Evolutionary conservation across 1,284 basidiomycete genomes (phyloP), one percentile per base, ranked within the genome.

Genomic region (Cutaneotrichosporon curvatum): DNA sequence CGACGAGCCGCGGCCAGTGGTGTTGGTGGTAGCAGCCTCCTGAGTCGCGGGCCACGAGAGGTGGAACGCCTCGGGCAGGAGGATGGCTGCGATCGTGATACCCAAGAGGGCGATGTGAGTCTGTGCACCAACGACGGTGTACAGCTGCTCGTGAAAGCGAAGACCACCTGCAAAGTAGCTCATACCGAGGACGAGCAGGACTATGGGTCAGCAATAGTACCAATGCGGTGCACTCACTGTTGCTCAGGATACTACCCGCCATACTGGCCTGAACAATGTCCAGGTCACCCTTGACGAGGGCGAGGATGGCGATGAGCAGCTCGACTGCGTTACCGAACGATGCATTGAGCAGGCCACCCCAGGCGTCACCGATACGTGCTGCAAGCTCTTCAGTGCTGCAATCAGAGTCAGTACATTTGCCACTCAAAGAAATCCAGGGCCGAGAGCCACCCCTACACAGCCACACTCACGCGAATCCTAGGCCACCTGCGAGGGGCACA

Each of bases 181-280:
- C 84, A 87, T 82, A 45, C 87, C 87, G 37, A 89, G 77, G 6
- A 90, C 86, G 43, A 90, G 79, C 30, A 89, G 71, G 25, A 82
- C 61, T 61, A 14, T n/a, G 38, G 10, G 45, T 46, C 20, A 46
- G 45, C 25, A 20, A n/a, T n/a, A 7, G 10, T 37, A n/a, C n/a
- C n/a, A 28, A 28, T 28, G 25, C 12, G 25, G 25, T 28, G n/a
- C 5, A 50, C 53, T 53, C 38, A 61, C 60, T 70, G 60, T 84
- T 84, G 54, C 79, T 81, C 16, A 83, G 64, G 45, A 83, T 76
- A 34, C 77, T 78, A 28, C 81, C 81, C 25, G 81, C 74, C 58
- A 82, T 75, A 28, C 75, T 75, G 67, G 86, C 69, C 71, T 92
- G 89, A 0, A 92, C 88, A 44, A 94, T 79, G 36, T 76, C 75